Conservation (phyloP, 2,329 filamentous ascomycete species). For the Sclerotinia glacialis region DNA sequence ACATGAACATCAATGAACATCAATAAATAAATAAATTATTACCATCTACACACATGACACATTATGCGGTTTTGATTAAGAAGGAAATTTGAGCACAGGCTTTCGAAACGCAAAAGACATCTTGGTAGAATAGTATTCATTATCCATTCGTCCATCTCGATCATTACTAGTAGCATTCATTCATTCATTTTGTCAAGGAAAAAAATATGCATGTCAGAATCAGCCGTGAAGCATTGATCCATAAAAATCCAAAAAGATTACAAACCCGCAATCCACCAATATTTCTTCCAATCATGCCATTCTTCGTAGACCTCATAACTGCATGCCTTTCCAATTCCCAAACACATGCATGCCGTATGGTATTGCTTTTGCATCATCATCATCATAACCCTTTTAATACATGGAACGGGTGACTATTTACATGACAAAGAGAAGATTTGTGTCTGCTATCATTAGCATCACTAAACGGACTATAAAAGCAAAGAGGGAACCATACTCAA, state of each 20-base stretch:
- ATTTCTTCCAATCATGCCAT: background rate
- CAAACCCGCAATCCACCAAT: background rate
- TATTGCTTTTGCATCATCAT: conserved; percentile 11
- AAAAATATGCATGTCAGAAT: background rate
- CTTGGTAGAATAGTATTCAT: background rate
- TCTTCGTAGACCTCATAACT: background rate
- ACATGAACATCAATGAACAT: no score
- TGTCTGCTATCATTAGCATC: conserved; percentile 47
- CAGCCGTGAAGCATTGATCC: background rate
- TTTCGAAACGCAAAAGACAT: background rate
- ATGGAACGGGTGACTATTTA: conserved; percentile 38
- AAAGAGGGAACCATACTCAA: conserved; percentile 59
- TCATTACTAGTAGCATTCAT: background rate
- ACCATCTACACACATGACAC: background rate
- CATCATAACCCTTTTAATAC: conserved; percentile 16
- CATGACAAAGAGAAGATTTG: conserved; percentile 62
- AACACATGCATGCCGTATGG: conserved; percentile 7
- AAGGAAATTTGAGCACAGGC: background rate
- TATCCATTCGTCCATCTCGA: background rate
- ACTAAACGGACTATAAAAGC: conserved; percentile 5
- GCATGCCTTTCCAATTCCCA: conserved; percentile 1
- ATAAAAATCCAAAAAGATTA: background rate
- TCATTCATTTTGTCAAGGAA: conserved; percentile 5
- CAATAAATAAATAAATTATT: background rate
- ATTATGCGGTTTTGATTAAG: background rate